Conservation (phyloP, 2,329 filamentous ascomycete genomes). For the Botrytis elliptica region DNA sequence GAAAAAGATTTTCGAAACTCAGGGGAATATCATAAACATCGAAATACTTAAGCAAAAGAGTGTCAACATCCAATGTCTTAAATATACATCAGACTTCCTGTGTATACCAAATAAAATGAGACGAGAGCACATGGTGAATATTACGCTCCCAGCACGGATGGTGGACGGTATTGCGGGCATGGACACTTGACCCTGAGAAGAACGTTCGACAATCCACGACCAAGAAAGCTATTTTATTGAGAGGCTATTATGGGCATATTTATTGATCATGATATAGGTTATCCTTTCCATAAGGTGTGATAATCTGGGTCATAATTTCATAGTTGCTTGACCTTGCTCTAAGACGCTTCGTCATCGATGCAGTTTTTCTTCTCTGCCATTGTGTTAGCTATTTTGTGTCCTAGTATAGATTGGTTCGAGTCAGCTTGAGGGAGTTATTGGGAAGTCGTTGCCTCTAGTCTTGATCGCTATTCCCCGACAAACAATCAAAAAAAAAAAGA, state of each 20-base stretch:
- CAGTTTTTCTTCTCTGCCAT: background rate
- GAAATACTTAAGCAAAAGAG: background rate
- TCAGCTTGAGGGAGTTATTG: no score
- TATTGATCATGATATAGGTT: background rate
- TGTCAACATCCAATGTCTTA: background rate
- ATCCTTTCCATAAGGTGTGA: background rate
- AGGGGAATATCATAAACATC: background rate
- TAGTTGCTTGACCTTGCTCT: slow-evolving; percentile 6
- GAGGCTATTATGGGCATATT: background rate
- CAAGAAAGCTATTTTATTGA: background rate
- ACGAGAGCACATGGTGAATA: background rate
- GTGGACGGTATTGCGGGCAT: background rate
- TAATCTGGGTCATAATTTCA: slow-evolving; percentile 3
- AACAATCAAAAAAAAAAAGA: background rate
- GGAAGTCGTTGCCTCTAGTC: background rate
- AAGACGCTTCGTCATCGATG: background rate
- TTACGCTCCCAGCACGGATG: background rate
- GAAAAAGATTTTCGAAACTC: background rate
- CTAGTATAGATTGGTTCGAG: background rate
- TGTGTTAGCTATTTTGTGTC: background rate
- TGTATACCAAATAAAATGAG: background rate
- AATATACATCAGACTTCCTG: background rate
- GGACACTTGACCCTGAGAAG: background rate
- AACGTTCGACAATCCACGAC: background rate
- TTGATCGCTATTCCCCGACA: background rate